Base-by-base conservation (phyloP, 345 rosid genomes). In the Hibiscus tridactylites region DNA sequence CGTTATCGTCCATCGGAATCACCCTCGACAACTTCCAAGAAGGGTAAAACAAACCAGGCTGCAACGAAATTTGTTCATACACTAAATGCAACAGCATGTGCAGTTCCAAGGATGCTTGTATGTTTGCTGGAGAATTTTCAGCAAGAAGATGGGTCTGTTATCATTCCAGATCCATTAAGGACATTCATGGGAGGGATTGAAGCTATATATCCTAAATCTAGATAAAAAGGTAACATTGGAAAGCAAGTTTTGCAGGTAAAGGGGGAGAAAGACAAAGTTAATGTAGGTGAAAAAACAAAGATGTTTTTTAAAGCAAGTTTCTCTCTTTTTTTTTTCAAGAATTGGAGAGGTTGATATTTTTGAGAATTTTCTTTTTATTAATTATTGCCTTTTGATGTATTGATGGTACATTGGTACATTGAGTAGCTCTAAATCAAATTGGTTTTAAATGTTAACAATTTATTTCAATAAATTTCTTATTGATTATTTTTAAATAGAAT, bases 71-170 rank as follows among this genome's bases (percentile, higher is more conserved):
- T 91, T 75, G 90, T 91, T 35, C 97, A 94, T 81, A 94, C 98
- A n/a, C 76, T 94, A 70, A 94, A 94, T 69, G 98, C 98, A n/a
- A 91, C 98, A 0, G 98, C 98, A 0, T 91, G 97, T 80, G 98
- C 98, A 6, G 80, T 94, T 74, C 98, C 97, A 1, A 83, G 97
- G 79, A 88, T 94, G 96, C 87, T 94, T 29, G 80, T 94, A 28
- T 91, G 96, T 78, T 75, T 94, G 79, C 80, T 94, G 76, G 98
- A 94, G 83, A 90, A 88, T 75, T 80, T 84, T 80, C 98, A 91
- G 84, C 98, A 94, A 76, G 93, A 91, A 79, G 96, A 94, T 71
- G 98, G 96, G 68, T 85, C 91, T 2, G 86, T 94, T 49, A 67
- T 81, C n/a, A 83, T 94, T 80, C 97, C 98, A 0, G 81, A 79